phyloP scores from a whole-genome alignment of 177 flowering plant species.

The Vitis hybrid region DNA sequence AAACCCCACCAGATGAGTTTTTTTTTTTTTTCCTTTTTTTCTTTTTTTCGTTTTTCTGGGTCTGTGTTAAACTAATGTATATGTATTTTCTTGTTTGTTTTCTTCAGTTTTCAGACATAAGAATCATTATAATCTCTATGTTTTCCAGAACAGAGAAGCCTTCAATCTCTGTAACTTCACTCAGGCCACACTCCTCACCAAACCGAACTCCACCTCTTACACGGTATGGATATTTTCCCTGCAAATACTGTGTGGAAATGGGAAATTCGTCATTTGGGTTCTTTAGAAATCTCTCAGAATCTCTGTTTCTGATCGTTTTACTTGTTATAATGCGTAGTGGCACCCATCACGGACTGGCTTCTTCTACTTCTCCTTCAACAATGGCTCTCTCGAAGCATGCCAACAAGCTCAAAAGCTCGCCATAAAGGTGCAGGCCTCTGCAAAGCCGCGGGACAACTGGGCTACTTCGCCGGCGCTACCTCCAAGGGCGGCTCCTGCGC shows the following conservation, averaged over 20 bases:
- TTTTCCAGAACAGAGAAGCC: constrained; percentile 70
- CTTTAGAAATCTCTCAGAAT: too few species aligned
- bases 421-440: constrained; percentile 36
- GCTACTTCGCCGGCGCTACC: constrained; percentile 29
- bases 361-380: constrained; percentile 85
- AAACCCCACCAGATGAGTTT: background rate
- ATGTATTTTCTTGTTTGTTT: background rate
- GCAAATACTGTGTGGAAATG: too few species aligned
- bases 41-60: background rate
- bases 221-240: constrained; percentile 38
- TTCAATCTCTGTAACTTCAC: constrained; percentile 79
- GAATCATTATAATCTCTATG: constrained; percentile 63
- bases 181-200: constrained; percentile 69
- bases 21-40: background rate
- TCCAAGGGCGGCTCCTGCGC: constrained; percentile 43
- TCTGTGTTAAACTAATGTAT: background rate
- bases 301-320: background rate
- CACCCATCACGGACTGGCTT: constrained; percentile 68
- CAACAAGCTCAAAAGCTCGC: constrained; percentile 57
- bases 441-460: constrained; percentile 18
- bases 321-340: constrained; percentile 50
- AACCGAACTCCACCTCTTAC: constrained; percentile 56
- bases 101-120: constrained; percentile 70
- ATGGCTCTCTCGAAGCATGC: constrained; percentile 57
- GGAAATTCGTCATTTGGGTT: too few species aligned